phyloP scores from a whole-genome alignment of 2,329 filamentous ascomycete genomes.

The Emergomyces orientalis region DNA sequence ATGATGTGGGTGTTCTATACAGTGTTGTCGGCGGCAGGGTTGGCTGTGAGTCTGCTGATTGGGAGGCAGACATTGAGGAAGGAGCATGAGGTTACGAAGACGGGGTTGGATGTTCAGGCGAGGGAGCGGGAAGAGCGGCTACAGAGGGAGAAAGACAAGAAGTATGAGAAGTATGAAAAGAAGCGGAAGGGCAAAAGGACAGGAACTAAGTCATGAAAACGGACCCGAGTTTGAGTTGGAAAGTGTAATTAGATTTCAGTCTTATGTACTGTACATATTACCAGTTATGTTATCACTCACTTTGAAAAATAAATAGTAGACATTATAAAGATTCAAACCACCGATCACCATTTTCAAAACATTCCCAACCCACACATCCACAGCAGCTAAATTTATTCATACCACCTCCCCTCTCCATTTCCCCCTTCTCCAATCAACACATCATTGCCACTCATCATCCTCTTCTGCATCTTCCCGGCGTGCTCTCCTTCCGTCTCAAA shows the following conservation, averaged over 20 bases:
- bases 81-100: conserved; percentile 37
- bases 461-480: conserved; percentile 38
- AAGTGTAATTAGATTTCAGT: neutral
- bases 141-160: conserved; percentile 18
- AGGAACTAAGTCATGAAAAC: neutral
- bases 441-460: conserved; percentile 43
- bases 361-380: conserved; percentile 20
- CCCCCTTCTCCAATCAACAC: conserved; percentile 34
- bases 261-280: neutral
- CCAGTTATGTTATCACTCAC: neutral
- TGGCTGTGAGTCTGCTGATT: conserved; percentile 35
- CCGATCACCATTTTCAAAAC: conserved; percentile 31
- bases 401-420: conserved; percentile 39
- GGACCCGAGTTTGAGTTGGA: neutral
- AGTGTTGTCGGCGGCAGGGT: conserved; percentile 26
- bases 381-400: conserved; percentile 35
- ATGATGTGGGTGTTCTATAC: conserved; percentile 46
- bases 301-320: too few species aligned
- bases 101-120: conserved; percentile 38
- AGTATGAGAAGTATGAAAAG: conserved; percentile 10
- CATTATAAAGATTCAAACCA: conserved; percentile 13
- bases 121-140: conserved; percentile 30
- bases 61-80: conserved; percentile 31
- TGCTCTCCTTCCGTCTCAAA: conserved; percentile 33
- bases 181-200: conserved; percentile 13